Evolutionary conservation across 2,329 filamentous ascomycete genomes (phyloP), one percentile per base, ranked within the genome.

Genomic region (Neofusicoccum cordaticola): DNA sequence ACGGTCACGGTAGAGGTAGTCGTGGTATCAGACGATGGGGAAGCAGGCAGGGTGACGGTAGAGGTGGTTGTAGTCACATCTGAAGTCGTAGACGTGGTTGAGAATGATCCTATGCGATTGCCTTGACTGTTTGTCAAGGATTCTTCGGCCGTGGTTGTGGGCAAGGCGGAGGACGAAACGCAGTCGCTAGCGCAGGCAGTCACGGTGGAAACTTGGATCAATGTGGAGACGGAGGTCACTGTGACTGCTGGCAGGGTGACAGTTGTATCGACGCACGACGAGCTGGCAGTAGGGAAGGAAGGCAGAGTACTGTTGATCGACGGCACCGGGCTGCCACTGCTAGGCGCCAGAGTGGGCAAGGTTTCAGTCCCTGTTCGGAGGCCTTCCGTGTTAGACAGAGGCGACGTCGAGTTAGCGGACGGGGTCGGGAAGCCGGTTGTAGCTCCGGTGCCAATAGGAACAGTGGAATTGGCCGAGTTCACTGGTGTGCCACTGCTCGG

Each of bases 211-310:
- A 35, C 31, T 9, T 56, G 39, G 44, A 22, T 63, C 52, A 22
- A 63, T 62, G 4, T 66, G 60, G 17, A 68, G 66, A 4, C 66
- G 66, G 3, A 63, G 12, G 68, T 70, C 15, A 67, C 65, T 11
- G 67, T 62, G 11, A 68, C 48, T 6, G 52, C 63, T 22, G 27
- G 27, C 17, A 44, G 19, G 27, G 57, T 27, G 2, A 41, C 45
- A n/a, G 39, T 50, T 2, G 62, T 52, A 2, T 57, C 65, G 15
- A 45, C 42, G 8, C 48, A 62, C 4, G 31, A 47, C 11, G 50
- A 62, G 44, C 41, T 51, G 8, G 45, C 13, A 6, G 53, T 42
- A 2, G 56, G 22, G 44, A 37, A 44, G 12, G 31, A 34, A 31
- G 63, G 47, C 19, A 62, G 19, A 12, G 63, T 65, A 6, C 48